Base-by-base conservation (phyloP, 306 rosid genomes). In the Sicyos baderoa region DNA sequence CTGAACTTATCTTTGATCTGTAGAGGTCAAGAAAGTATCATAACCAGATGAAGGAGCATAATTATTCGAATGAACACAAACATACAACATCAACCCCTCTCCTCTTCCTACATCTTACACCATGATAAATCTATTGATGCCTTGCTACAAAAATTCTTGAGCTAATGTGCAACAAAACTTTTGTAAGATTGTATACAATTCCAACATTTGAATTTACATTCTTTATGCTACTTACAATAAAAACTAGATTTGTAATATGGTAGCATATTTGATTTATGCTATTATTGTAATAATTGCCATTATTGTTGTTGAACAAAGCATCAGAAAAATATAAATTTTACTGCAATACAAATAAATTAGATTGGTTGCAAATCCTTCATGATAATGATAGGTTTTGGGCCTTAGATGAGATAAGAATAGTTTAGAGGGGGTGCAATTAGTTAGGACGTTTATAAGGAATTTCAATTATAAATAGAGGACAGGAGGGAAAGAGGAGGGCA, bases 1-100 rank as follows among this genome's bases (percentile, higher is more conserved):
- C 95, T 49, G 79, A 52, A 71, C 97, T 91, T 71, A 81, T 82
- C 82, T 85, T 91, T 70, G 97, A 91, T 72, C 97, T 91, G 82
- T 18, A 23, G 53, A 54, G 61, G 7, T 76, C 16, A 67, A 37
- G 48, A 4, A 19, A 72, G 15, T 17, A 44, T 4, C 44, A 32
- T 8, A 17, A 76, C 64, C 61, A 45, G 42, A 65, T 21, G 71
- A 25, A 66, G 54, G 56, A 37, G 18, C 58, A 29, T 7, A 22
- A 22, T 23, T 66, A 66, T 48, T 66, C 14, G 1, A 66, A 21
- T 14, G 56, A 13, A 23, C 9, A 15, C 5, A 48, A 44, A 7
- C 21, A 64, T 19, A 64, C 18, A 9, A 64, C 17, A 44, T 21
- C 35, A 23, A 21, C 27, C 47, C 21, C 27, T 62, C 69, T 21